These are phyloP conservation scores for Triglochin maritima DNA, from an alignment of 106 monocot species.

Conservation along the genomic window DNA sequence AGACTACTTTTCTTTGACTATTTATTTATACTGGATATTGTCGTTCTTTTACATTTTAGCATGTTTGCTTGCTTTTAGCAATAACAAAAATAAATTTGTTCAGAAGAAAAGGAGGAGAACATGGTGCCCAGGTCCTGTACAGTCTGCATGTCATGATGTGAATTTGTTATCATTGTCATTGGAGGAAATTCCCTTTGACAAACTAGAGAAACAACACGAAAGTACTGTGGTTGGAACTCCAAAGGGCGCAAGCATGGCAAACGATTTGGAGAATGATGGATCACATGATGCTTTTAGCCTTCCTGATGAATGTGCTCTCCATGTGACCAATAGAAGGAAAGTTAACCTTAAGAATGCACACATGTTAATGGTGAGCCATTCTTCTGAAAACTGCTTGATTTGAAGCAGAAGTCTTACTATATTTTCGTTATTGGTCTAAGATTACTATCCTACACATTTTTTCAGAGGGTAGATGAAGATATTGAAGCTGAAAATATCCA, in stretches of 20 bases:
- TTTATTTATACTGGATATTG: too few species aligned
- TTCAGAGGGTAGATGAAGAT: slow-evolving; percentile 15
- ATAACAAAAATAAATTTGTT: slow-evolving; percentile 1
- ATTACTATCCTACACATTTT: background rate
- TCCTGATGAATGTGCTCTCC: slow-evolving; percentile 47
- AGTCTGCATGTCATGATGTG: slow-evolving; percentile 29
- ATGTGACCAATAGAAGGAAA: slow-evolving; percentile 85
- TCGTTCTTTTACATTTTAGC: too few species aligned
- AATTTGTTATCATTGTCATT: background rate
- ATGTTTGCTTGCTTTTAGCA: too few species aligned
- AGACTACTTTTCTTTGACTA: too few species aligned
- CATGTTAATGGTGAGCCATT: slow-evolving; percentile 16
- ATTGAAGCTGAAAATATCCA: slow-evolving; percentile 11
- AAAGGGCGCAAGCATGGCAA: slow-evolving; percentile 7
- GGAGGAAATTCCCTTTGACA: slow-evolving; percentile 12
- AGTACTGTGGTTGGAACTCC: slow-evolving; percentile 5
- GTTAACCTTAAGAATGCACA: slow-evolving; percentile 21
- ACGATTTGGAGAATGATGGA: slow-evolving; percentile 8
- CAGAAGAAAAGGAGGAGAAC: slow-evolving; percentile 71
- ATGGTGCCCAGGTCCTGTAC: slow-evolving; percentile 69
- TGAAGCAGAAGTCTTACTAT: background rate
- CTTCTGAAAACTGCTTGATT: background rate
- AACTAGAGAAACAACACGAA: slow-evolving; percentile 38
- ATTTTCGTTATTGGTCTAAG: background rate
- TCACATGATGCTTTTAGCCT: slow-evolving; percentile 23